phyloP scores from a whole-genome alignment of 441 rosid species.

The Euphorbia celastroides region DNA sequence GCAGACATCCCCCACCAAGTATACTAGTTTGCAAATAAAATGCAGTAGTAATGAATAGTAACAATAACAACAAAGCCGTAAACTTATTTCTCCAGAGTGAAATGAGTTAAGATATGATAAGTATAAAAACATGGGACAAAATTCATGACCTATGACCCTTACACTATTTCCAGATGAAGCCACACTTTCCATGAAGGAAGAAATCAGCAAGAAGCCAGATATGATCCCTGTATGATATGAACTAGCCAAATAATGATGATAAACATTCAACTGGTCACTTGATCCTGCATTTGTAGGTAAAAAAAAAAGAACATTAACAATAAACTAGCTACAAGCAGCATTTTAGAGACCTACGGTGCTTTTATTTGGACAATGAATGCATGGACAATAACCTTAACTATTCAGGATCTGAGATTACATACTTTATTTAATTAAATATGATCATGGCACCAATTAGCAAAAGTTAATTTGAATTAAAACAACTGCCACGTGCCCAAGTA shows the following conservation, averaged over 20 bases:
- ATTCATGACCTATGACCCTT: slow-evolving; percentile 15
- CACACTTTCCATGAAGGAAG: slow-evolving; percentile 58
- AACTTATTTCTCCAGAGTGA: not conserved
- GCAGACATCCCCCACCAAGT: not conserved
- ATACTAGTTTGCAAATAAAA: not conserved
- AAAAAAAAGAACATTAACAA: slow-evolving; percentile 8
- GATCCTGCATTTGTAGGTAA: slow-evolving; percentile 33
- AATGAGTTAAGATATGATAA: not conserved
- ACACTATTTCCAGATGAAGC: slow-evolving; percentile 54
- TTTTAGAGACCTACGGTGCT: not conserved
- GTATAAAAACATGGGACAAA: not conserved
- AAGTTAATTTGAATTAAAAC: slow-evolving; percentile 4
- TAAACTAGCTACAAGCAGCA: slow-evolving; percentile 1
- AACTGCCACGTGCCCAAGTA: not conserved
- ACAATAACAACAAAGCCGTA: not conserved
- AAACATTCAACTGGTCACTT: slow-evolving; percentile 39
- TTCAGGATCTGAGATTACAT: too few relatives aligned
- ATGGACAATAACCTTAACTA: slow-evolving; percentile 1
- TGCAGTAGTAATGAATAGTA: not conserved
- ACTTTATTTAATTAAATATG: not conserved
- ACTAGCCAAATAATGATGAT: slow-evolving; percentile 84
- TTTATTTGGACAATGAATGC: slow-evolving; percentile 5
- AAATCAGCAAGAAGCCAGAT: slow-evolving; percentile 70
- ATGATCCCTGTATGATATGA: slow-evolving; percentile 80
- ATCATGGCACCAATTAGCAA: not conserved